Conservation (phyloP, 108 stramenopile genomes). For the Aurantiochytrium sp. region DNA sequence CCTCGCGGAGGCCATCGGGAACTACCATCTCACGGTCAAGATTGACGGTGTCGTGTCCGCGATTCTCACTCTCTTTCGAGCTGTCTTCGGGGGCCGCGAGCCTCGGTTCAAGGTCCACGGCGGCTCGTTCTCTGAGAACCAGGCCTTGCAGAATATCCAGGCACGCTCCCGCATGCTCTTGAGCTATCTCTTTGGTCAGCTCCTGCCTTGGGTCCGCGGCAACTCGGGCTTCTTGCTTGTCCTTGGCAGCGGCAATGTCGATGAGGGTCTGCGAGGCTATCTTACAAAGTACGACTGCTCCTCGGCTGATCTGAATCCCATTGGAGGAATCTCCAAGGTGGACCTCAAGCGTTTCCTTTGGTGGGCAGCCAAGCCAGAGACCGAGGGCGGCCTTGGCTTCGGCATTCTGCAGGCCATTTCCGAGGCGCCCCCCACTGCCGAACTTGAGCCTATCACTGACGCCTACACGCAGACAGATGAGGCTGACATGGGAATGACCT, state of each 20-base stretch:
- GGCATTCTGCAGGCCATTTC: slow-evolving; percentile 73
- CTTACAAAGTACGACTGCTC: slow-evolving; percentile 99
- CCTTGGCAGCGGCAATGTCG: slow-evolving; percentile 93
- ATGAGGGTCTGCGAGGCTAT: slow-evolving; percentile 95
- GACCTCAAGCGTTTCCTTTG: slow-evolving; percentile 45
- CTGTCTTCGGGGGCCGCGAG: slow-evolving; percentile 60
- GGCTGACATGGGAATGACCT: slow-evolving; percentile 99
- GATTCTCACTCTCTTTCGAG: slow-evolving; percentile 67
- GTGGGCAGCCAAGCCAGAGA: background rate
- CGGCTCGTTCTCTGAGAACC: slow-evolving; percentile 79
- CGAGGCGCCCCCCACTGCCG: slow-evolving; percentile 89
- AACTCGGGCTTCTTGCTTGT: slow-evolving; percentile 81
- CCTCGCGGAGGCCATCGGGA: slow-evolving; percentile 73
- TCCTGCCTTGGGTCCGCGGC: slow-evolving; percentile 83
- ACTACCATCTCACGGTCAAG: slow-evolving; percentile 77
- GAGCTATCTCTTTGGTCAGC: slow-evolving; percentile 89
- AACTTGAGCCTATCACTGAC: slow-evolving; percentile 77
- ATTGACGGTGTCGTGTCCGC: slow-evolving; percentile 83
- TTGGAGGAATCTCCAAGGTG: slow-evolving; percentile 89
- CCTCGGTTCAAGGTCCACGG: slow-evolving; percentile 71
- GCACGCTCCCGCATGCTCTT: slow-evolving; percentile 93
- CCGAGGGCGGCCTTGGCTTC: slow-evolving; percentile 19
- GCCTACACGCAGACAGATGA: slow-evolving; percentile 26
- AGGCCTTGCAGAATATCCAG: slow-evolving; percentile 97
- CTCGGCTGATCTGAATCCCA: slow-evolving; percentile 93